phyloP scores from a whole-genome alignment of 2,329 filamentous ascomycete species.

The Elsinoe necatrix region DNA sequence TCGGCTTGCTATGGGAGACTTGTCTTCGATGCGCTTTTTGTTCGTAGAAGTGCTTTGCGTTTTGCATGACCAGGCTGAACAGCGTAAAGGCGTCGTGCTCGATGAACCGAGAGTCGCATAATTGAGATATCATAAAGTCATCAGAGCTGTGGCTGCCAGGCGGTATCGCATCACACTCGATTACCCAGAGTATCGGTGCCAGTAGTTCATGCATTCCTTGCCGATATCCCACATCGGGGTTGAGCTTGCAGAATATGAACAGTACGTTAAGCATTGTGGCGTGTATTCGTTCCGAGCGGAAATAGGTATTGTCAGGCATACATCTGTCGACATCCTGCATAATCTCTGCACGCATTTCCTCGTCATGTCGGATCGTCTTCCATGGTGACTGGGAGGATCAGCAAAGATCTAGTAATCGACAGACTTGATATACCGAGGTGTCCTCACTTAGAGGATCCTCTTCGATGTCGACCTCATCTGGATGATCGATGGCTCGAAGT shows the following conservation, averaged over 20 bases:
- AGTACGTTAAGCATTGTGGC: slow-evolving; percentile 76
- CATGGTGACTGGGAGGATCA: slow-evolving; percentile 63
- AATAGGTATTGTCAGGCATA: slow-evolving; percentile 84
- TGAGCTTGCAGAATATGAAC: slow-evolving; percentile 90
- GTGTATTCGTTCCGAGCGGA: slow-evolving; percentile 71
- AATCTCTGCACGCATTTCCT: slow-evolving; percentile 77
- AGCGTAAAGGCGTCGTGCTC: slow-evolving; percentile 88
- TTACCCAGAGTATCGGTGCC: slow-evolving; percentile 76
- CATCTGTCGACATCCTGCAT: slow-evolving; percentile 86
- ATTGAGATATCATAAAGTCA: slow-evolving; percentile 51
- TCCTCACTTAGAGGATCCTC: slow-evolving; percentile 84
- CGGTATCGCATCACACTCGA: slow-evolving; percentile 68
- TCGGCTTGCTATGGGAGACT: slow-evolving; percentile 27
- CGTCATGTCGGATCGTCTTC: slow-evolving; percentile 77
- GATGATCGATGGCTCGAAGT: slow-evolving; percentile 73
- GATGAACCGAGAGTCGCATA: slow-evolving; percentile 64
- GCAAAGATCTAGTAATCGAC: slow-evolving; percentile 19
- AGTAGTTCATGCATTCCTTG: slow-evolving; percentile 98
- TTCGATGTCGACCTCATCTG: slow-evolving; percentile 65
- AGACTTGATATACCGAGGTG: slow-evolving; percentile 45
- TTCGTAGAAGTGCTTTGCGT: slow-evolving; percentile 79
- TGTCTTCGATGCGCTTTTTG: slow-evolving; percentile 37
- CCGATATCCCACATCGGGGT: slow-evolving; percentile 81
- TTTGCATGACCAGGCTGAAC: slow-evolving; percentile 81
- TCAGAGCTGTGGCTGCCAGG: slow-evolving; percentile 20